Conservation (phyloP, 2,329 filamentous ascomycete genomes). For the Uncinocarpus reesii region DNA sequence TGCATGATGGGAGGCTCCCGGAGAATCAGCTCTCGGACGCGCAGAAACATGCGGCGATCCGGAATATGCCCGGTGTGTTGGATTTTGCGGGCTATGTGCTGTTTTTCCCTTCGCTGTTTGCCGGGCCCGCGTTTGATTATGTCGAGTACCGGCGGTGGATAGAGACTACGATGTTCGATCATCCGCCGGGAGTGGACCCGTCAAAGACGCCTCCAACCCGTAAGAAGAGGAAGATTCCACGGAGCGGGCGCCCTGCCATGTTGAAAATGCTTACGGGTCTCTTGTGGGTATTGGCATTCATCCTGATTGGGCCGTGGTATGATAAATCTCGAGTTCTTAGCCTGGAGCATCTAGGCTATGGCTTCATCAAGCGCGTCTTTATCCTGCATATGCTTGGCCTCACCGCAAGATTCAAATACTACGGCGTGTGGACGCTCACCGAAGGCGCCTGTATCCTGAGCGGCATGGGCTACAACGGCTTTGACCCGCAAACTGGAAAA, state of each 20-base stretch:
- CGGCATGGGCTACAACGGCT: constrained; percentile 85
- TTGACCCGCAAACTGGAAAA: constrained; percentile 74
- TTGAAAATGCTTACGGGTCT: constrained; percentile 65
- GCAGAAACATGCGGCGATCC: constrained; percentile 72
- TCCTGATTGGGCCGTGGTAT: constrained; percentile 61
- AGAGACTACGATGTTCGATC: constrained; percentile 86
- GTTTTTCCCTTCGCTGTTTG: constrained; percentile 87
- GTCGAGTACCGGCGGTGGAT: constrained; percentile 88
- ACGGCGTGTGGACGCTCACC: constrained; percentile 86
- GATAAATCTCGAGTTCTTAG: constrained; percentile 52
- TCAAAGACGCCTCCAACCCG: constrained; percentile 74
- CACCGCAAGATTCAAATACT: constrained; percentile 81
- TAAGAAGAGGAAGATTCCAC: constrained; percentile 83
- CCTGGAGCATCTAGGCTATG: constrained; percentile 56
- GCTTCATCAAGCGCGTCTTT: constrained; percentile 63
- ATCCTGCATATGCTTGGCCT: constrained; percentile 75
- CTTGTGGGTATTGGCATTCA: constrained; percentile 67
- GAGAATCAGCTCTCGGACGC: constrained; percentile 71
- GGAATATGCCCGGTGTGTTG: constrained; percentile 60
- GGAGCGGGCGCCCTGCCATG: constrained; percentile 74
- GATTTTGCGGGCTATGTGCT: constrained; percentile 86
- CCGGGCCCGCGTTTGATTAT: constrained; percentile 87
- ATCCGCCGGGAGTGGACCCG: constrained; percentile 70
- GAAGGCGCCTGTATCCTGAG: constrained; percentile 91
- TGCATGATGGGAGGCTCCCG: constrained; percentile 78